phyloP scores from a whole-genome alignment of 352 stramenopile genomes.

The Globisporangium paroecandrum region DNA sequence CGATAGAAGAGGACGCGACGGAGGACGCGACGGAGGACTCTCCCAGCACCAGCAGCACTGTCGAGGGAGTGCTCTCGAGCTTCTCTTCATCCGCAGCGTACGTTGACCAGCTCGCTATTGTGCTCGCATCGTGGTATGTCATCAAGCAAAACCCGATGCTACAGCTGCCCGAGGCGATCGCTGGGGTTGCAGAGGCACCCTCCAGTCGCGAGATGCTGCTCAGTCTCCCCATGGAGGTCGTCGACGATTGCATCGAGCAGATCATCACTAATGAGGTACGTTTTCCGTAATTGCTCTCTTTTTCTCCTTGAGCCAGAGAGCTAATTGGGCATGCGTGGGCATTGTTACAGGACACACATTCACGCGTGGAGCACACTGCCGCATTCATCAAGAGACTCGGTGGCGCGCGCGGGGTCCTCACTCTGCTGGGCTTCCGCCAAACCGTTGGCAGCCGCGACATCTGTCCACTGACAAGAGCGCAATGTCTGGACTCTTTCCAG shows the following conservation, averaged over 20 bases:
- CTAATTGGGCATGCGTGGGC: background rate
- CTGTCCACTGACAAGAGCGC: slow-evolving; percentile 42
- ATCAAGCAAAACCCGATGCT: slow-evolving; percentile 32
- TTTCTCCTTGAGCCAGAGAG: background rate
- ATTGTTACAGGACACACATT: slow-evolving; percentile 1
- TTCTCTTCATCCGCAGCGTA: slow-evolving; percentile 24
- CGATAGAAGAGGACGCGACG: background rate
- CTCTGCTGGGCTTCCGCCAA: slow-evolving; percentile 61
- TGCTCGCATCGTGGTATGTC: slow-evolving; percentile 40
- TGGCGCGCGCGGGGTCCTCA: slow-evolving; percentile 55
- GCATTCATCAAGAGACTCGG: slow-evolving; percentile 40
- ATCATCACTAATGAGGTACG: background rate
- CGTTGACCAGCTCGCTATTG: slow-evolving; percentile 39
- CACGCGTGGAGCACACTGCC: slow-evolving; percentile 7
- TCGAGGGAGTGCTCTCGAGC: slow-evolving; percentile 15
- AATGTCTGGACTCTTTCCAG: slow-evolving; percentile 57
- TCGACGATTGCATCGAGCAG: slow-evolving; percentile 26
- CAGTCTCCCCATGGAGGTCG: slow-evolving; percentile 13
- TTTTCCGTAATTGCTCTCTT: background rate
- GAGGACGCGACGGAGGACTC: too few relatives aligned
- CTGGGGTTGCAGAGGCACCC: slow-evolving; percentile 33
- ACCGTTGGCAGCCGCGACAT: slow-evolving; percentile 53
- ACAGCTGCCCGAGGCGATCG: slow-evolving; percentile 22
- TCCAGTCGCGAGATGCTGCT: slow-evolving; percentile 33
- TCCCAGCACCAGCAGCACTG: background rate